Evolutionary conservation across 345 rosid species (phyloP).

Genomic region (Melaleuca quinquenervia): DNA sequence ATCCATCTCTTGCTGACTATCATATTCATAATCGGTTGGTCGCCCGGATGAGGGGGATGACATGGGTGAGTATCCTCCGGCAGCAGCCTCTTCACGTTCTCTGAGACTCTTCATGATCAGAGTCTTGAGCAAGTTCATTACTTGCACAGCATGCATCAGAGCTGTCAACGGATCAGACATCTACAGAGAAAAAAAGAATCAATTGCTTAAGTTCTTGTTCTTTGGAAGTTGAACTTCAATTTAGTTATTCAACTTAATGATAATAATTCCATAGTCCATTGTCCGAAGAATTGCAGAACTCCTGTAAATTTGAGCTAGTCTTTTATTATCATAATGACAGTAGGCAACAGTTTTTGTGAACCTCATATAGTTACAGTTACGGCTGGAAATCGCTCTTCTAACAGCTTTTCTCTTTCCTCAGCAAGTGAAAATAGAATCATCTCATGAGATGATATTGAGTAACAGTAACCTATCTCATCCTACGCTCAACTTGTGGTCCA

Average conservation of each 20-base stretch:
- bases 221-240: not conserved
- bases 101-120: constrained; percentile 48
- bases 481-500: not conserved
- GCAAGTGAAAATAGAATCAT: not conserved
- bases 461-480: not conserved
- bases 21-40: constrained; percentile 49
- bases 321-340: not conserved
- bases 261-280: not conserved
- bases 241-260: not conserved
- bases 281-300: not conserved
- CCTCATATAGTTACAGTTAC: not conserved
- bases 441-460: not conserved
- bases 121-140: constrained; percentile 92
- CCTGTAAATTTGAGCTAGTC: not conserved
- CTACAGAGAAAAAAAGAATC: constrained; percentile 16
- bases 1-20: constrained; percentile 74
- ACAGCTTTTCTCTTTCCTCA: not conserved
- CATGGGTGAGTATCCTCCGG: constrained; percentile 61
- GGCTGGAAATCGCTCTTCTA: not conserved
- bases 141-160: constrained; percentile 94
- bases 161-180: constrained; percentile 96
- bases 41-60: constrained; percentile 45
- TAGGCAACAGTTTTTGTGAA: not conserved
- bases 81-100: constrained; percentile 58
- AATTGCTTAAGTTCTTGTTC: not conserved